Conservation (phyloP, 2,329 filamentous ascomycete species). For the Aspergillus novofumigatus region DNA sequence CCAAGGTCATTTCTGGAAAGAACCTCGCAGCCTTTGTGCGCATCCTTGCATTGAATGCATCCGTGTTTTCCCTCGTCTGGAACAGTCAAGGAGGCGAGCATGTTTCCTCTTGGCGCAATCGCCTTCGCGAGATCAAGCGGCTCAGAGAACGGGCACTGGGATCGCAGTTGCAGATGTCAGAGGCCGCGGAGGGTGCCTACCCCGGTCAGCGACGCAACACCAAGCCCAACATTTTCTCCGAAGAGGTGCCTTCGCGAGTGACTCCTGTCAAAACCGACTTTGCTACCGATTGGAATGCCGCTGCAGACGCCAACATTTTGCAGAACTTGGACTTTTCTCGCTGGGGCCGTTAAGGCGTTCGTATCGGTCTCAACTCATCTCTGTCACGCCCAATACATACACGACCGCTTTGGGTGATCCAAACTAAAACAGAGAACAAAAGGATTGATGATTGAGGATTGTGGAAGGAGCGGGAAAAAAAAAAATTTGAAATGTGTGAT, state of each 20-base stretch:
- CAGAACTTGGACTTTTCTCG: slow-evolving; percentile 42
- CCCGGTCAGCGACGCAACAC: slow-evolving; percentile 33
- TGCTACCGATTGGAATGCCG: slow-evolving; percentile 35
- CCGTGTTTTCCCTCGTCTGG: slow-evolving; percentile 92
- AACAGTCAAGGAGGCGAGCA: slow-evolving; percentile 69
- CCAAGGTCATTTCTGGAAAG: slow-evolving; percentile 80
- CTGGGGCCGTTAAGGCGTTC: slow-evolving; percentile 31
- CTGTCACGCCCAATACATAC: neutral
- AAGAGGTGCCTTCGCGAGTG: slow-evolving; percentile 30
- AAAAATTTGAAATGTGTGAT: neutral
- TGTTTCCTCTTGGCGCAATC: slow-evolving; percentile 82
- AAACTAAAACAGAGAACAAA: neutral
- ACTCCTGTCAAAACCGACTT: slow-evolving; percentile 31
- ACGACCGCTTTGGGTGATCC: neutral
- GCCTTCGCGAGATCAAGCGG: slow-evolving; percentile 77
- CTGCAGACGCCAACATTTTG: slow-evolving; percentile 34
- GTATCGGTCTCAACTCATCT: neutral
- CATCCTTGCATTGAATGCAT: slow-evolving; percentile 85
- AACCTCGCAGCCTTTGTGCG: slow-evolving; percentile 82
- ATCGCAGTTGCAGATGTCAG: slow-evolving; percentile 25
- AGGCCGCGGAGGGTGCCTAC: slow-evolving; percentile 30
- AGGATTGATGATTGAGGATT: neutral
- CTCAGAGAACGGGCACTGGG: slow-evolving; percentile 59
- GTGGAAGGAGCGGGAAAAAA: neutral
- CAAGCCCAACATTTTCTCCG: slow-evolving; percentile 35